Evolutionary conservation across 768 basidiomycete genomes (phyloP).

Genomic region (Melanogaster broomeanus): DNA sequence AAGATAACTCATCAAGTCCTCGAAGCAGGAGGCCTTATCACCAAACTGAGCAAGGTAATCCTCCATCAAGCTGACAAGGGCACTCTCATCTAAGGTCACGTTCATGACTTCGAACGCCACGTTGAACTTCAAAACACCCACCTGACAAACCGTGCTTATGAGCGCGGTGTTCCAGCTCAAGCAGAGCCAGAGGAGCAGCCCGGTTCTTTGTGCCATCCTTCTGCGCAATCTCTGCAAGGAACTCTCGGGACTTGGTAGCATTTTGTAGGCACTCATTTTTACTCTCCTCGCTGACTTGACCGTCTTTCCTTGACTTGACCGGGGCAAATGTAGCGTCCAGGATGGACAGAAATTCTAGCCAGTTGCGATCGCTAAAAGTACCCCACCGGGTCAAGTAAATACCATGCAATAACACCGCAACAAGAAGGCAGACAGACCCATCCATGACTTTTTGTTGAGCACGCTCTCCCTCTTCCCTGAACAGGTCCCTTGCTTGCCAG

Average conservation of each 20-base stretch:
- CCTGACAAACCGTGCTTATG: constrained; percentile 47
- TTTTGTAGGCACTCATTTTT: constrained; percentile 40
- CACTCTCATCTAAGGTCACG: constrained; percentile 41
- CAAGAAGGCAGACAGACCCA: constrained; percentile 45
- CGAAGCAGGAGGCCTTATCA: constrained; percentile 84
- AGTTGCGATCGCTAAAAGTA: constrained; percentile 71
- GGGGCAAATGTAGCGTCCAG: constrained; percentile 65
- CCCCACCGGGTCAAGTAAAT: constrained; percentile 20
- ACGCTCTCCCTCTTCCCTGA: constrained; percentile 59
- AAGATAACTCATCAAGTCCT: constrained; percentile 77
- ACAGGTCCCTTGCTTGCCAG: constrained; percentile 55
- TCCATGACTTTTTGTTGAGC: constrained; percentile 62
- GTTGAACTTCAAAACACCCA: constrained; percentile 17
- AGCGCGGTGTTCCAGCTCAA: constrained; percentile 74
- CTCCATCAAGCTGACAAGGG: constrained; percentile 52
- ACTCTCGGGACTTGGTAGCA: constrained; percentile 44
- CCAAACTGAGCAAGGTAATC: constrained; percentile 73
- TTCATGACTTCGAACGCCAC: constrained; percentile 2
- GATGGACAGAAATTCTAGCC: constrained; percentile 80
- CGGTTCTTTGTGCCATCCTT: constrained; percentile 74
- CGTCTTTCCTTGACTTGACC: constrained; percentile 25
- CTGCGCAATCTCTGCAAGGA: constrained; percentile 59
- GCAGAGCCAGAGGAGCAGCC: constrained; percentile 67
- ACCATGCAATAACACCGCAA: constrained; percentile 7
- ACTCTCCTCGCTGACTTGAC: constrained; percentile 34